Conservation (phyloP, 768 basidiomycete species). For the Leucosporidium yakuticum region DNA sequence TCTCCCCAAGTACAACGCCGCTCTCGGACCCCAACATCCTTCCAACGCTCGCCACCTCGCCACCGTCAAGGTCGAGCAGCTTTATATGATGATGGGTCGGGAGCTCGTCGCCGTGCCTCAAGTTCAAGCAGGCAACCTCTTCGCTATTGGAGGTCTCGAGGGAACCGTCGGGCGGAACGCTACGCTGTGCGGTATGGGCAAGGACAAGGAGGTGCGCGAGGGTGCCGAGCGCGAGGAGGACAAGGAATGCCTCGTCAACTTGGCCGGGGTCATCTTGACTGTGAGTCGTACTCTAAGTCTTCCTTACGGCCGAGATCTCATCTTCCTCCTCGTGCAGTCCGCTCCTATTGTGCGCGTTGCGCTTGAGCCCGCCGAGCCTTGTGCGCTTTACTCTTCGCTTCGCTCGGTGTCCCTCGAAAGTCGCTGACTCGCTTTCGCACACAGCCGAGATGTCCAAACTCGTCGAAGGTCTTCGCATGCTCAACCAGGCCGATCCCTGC, state of each 20-base stretch:
- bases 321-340: constrained; percentile 48
- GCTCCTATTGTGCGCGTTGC: constrained; percentile 94
- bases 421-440: background rate
- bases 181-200: constrained; percentile 59
- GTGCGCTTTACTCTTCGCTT: constrained; percentile 41
- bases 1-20: constrained; percentile 75
- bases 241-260: constrained; percentile 63
- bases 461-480: constrained; percentile 73
- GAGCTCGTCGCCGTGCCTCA: constrained; percentile 77
- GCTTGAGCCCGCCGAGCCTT: constrained; percentile 65
- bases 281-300: constrained; percentile 46
- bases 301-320: background rate
- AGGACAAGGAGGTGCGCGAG: constrained; percentile 41
- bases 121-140: constrained; percentile 88
- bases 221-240: constrained; percentile 42
- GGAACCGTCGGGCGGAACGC: constrained; percentile 85
- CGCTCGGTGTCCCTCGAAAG: too few relatives aligned
- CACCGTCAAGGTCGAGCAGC: constrained; percentile 58
- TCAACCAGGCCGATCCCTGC: constrained; percentile 92
- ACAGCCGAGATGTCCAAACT: constrained; percentile 78
- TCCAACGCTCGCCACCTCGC: constrained; percentile 60
- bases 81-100: constrained; percentile 97
- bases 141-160: constrained; percentile 82
- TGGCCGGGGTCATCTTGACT: constrained; percentile 63
- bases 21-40: constrained; percentile 60